These are phyloP conservation scores for Zymoseptoria tritici DNA, from an alignment of 2,329 filamentous ascomycete genomes.

Conservation along the genomic window DNA sequence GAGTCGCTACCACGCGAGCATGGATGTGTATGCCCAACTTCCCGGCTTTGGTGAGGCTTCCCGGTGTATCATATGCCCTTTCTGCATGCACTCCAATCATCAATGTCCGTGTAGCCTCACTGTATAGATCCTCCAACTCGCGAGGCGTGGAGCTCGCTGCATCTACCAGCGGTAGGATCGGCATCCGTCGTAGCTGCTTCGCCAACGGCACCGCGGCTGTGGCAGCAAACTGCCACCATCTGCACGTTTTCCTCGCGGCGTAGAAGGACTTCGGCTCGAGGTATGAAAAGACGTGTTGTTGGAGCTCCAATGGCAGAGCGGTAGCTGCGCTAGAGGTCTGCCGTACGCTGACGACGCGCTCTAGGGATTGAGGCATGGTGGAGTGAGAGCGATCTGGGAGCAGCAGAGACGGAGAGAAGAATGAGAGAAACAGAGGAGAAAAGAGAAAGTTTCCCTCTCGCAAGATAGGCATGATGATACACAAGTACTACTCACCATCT, in stretches of 20 bases:
- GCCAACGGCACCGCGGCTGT: constrained; percentile 24
- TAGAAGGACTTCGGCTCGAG: constrained; percentile 29
- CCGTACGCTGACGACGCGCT: constrained; percentile 12
- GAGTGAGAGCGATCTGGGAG: not conserved
- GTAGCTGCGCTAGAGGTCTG: constrained; percentile 19
- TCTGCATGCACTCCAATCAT: constrained; percentile 26
- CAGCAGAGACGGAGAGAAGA: not conserved
- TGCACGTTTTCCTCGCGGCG: constrained; percentile 26
- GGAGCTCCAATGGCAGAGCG: constrained; percentile 27
- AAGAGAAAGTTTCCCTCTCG: not conserved
- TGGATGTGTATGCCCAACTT: constrained; percentile 13
- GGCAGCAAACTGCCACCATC: constrained; percentile 28
- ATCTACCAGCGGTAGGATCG: constrained; percentile 22
- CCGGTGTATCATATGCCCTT: constrained; percentile 14
- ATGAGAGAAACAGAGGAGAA: not conserved
- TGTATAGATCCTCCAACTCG: constrained; percentile 22
- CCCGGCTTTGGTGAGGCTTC: constrained; percentile 10
- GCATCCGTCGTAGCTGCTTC: constrained; percentile 25
- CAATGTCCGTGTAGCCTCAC: constrained; percentile 25
- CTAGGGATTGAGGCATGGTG: constrained; percentile 7
- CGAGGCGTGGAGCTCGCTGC: constrained; percentile 13
- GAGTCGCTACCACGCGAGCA: constrained; percentile 19
- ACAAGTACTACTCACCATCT: not conserved
- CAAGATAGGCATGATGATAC: not conserved
- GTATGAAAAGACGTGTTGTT: constrained; percentile 28